Base-by-base conservation (phyloP, 371 early-diverging fungal genomes). In the Mortierella sp. region DNA sequence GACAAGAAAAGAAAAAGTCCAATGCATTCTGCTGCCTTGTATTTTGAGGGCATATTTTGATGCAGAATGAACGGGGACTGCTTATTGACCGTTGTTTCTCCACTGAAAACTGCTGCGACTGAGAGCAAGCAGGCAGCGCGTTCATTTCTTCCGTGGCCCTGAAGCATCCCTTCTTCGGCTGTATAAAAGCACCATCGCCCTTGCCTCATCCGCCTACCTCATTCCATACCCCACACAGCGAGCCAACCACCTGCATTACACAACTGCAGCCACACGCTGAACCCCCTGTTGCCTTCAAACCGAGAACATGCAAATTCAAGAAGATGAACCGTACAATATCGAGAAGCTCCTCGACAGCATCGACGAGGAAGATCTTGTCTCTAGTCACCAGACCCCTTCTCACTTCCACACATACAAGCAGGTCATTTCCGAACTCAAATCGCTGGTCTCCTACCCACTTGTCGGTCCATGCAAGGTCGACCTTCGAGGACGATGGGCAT, bases 291-390 rank as follows among this genome's bases (percentile, higher is more conserved):
- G n/a, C n/a, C n/a, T n/a, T n/a, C n/a, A n/a, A n/a, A n/a, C n/a
- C n/a, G 55, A 8, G 62, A 62, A 32, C 28, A 43, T 11, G 55
- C 31, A 41, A n/a, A n/a, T n/a, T n/a, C n/a, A n/a, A n/a, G n/a
- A n/a, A n/a, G n/a, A n/a, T n/a, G n/a, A n/a, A n/a, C n/a, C n/a
- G n/a, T 61, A 53, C 39, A 55, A 62, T 23, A 17, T 70, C 14
- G 70, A 76, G 17, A 56, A 63, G 3, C 2, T 62, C 21, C 78
- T 70, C 50, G 78, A 76, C 24, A 31, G 34, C 12, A 27, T 58
- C 28, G 47, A 50, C 12, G 34, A 56, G 2, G 26, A 50, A 4
- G 69, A 56, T 19, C 9, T 21, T 14, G 15, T 24, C 46, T 51
- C 64, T 0, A 64, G 50, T 12, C 28, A 24, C 11, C 64, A 65